Evolutionary conservation across 1,284 basidiomycete genomes (phyloP).

Genomic region (Tilletiaria anomala): DNA sequence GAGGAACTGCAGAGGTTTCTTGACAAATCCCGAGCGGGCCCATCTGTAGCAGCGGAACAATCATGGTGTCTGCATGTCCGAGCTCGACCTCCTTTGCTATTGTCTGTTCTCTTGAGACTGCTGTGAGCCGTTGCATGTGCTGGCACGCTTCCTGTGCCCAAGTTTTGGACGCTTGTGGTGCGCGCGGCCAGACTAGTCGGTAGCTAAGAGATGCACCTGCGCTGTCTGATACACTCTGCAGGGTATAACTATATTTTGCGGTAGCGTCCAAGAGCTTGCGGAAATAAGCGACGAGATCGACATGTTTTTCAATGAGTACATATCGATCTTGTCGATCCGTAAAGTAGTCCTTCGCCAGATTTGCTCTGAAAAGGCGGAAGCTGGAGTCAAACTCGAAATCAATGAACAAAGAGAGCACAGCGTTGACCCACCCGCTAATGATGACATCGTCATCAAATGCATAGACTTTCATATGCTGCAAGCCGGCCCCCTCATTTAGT

Average conservation of each 20-base stretch:
- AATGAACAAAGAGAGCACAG: neutral
- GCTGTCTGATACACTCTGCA: no score
- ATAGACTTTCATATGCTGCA: slow-evolving; percentile 96
- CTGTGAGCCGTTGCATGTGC: neutral
- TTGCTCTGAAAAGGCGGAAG: slow-evolving; percentile 54
- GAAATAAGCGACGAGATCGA: slow-evolving; percentile 63
- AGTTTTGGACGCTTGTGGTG: no score
- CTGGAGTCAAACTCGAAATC: neutral
- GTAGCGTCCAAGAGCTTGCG: no score
- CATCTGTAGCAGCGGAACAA: slow-evolving; percentile 42
- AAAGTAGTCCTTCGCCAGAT: slow-evolving; percentile 85
- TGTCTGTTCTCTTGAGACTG: neutral
- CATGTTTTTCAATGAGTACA: slow-evolving; percentile 56
- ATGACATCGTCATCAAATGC: slow-evolving; percentile 81
- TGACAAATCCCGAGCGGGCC: slow-evolving; percentile 38
- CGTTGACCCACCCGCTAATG: slow-evolving; percentile 64
- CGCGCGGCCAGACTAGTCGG: no score
- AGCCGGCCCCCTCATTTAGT: slow-evolving; percentile 95
- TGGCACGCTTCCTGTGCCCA: no score
- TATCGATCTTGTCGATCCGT: slow-evolving; percentile 90
- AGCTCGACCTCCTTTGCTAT: neutral
- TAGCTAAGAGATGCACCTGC: no score
- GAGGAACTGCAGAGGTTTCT: slow-evolving; percentile 36
- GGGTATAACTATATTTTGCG: no score
- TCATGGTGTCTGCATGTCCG: slow-evolving; percentile 10